Evolutionary conservation across 768 basidiomycete species (phyloP).

Genomic region (Tephrocybe sp.): DNA sequence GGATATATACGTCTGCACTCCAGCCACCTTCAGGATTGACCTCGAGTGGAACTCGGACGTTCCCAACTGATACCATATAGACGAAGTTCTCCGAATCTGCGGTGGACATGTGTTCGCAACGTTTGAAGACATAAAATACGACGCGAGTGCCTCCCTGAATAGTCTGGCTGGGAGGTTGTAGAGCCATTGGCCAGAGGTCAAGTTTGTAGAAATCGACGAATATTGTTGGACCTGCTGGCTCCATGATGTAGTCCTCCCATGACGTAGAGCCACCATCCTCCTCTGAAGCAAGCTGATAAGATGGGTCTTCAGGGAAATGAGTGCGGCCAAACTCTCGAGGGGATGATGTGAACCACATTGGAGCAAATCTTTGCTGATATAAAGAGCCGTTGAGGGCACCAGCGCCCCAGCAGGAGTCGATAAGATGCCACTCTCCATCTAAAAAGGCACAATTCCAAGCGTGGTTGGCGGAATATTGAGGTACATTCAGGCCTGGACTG

Average conservation of each 20-base stretch:
- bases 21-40: conserved; percentile 40
- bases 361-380: conserved; percentile 35
- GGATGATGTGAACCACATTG: conserved; percentile 42
- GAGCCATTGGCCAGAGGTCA: conserved; percentile 28
- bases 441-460: conserved; percentile 49
- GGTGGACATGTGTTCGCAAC: conserved; percentile 47
- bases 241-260: conserved; percentile 48
- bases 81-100: conserved; percentile 42
- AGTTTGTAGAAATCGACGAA: conserved; percentile 35
- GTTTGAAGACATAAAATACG: conserved; percentile 41
- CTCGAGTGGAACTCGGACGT: conserved; percentile 33
- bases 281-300: conserved; percentile 40
- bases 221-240: conserved; percentile 36
- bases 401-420: conserved; percentile 51
- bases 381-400: conserved; percentile 36
- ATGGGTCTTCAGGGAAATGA: conserved; percentile 45
- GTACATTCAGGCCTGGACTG: conserved; percentile 30
- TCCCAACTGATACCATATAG: conserved; percentile 33
- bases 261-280: conserved; percentile 36
- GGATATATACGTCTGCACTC: conserved; percentile 36
- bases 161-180: conserved; percentile 34
- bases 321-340: conserved; percentile 41
- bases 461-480: conserved; percentile 39
- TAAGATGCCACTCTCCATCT: conserved; percentile 45
- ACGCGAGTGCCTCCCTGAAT: conserved; percentile 34